Evolutionary conservation across 495 filamentous ascomycete genomes (phyloP), one percentile per base, ranked within the genome.

Genomic region (Thermothielavioides terrestris): DNA sequence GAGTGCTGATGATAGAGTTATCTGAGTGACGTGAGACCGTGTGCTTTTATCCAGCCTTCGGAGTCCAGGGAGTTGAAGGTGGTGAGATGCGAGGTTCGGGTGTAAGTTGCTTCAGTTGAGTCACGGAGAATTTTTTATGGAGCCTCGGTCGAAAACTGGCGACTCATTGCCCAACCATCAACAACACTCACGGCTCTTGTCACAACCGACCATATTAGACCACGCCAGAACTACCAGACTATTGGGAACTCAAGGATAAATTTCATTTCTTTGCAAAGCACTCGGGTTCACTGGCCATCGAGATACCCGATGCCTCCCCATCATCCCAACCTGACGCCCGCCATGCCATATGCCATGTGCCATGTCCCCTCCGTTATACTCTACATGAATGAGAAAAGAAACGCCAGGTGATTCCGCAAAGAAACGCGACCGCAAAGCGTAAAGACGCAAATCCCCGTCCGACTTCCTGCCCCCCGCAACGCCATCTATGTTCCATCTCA

Each of bases 81-180:
- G 5, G 25, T 50, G 14, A 28, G 38, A n/a, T 22, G 39, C 14
- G 36, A 25, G 1, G 14, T 35, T 35, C 50, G 3, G 18, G 31
- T 46, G 23, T 40, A 17, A 39, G 35, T 50, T 57, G 59, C 55
- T 50, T 62, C 51, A 39, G 35, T 50, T 57, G 59, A 57, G 54
- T 62, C 51, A 60, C 41, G 28, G 39, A 52, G 35, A 52, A 56
- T 28, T 52, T 49, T 56, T 43, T 15, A 31, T 4, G 26, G 15
- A 35, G 12, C 26, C 11, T 38, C 17, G 35, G 9, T 39, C 18
- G 18, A 25, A 22, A 18, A 40, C 41, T 41, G 20, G 22, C 15
- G 14, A 31, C 3, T 15, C 47, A 14, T 10, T 39, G 20, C 47
- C 48, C 41, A 30, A 40, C 34, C 36, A 20, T 39, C 15, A 34